Base-by-base conservation (phyloP, 306 rosid species). In the Sicyos baderoa region DNA sequence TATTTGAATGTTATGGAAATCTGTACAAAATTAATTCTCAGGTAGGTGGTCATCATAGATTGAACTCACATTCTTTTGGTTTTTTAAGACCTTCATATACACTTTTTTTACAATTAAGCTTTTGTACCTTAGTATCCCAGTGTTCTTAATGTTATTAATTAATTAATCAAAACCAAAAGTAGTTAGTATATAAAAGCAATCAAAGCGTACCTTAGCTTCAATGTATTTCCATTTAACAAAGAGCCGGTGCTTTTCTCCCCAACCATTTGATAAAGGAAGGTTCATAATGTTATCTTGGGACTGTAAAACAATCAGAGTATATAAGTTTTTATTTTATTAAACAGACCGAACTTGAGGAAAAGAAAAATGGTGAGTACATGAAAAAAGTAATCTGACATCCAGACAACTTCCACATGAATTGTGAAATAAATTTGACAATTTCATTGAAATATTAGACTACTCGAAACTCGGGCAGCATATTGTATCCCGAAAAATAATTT, bases 231-330 rank as follows among this genome's bases (percentile, higher is more conserved):
- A 89, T 81, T 89, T 93, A 74, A 93, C 96, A 72, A 70, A 85
- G 74, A 78, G 85, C 45, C 65, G 75, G 78, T 93, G 98, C 72
- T 93, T 93, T 82, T 93, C 98, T 42, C 98, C 98, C 98, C 97
- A 93, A 48, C 97, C 96, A 81, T 93, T 93, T 27, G 89, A 13
- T 72, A 93, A 73, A 18, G 97, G 91, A 78, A 89, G 94, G 81
- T 89, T 93, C 94, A 84, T 93, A 72, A 93, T 82, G 84, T 93
- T 93, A 80, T 93, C 97, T 82, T 92, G 97, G 75, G 97, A 96
- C 97, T 92, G 87, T 67, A 79, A 76, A 78, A 63, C 47, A 40
- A 79, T 45, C 49, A 65, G 45, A 1, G 21, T 42, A 23, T 13
- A 72, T 22, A 51, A 74, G 44, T 23, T 29, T 18, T 23, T 18